Evolutionary conservation across 371 early-diverging fungal species (phyloP), one percentile per base, ranked within the genome.

Genomic region (Zychaea mexicana): DNA sequence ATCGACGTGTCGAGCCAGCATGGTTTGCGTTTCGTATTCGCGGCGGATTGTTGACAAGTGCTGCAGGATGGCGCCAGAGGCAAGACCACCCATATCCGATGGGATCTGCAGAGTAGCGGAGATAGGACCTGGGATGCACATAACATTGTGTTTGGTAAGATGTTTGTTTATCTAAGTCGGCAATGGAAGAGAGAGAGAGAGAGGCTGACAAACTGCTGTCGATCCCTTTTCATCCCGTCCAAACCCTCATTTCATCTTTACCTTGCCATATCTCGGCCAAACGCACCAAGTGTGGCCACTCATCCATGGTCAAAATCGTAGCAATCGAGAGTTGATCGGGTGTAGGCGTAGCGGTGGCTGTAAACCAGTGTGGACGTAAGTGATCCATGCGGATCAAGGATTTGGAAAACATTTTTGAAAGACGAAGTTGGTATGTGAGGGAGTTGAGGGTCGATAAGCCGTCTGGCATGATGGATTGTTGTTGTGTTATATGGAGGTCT

Each of bases 71-170:
- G 65, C 19, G 36, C 66, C 63, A 2, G 68, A 62, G 9, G 42
- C 60, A 15, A 68, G 53, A 32, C 64, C 60, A 24, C 66, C 57
- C 12, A 58, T 55, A 32, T 55, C 57, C 45, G 60, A 67, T 27
- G 71, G 68, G 9, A 84, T 67, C 28, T 83, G 78, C 22, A 86
- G 52, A 3, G 81, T 73, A 2, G 81, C 87, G 1, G 85, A 85
- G 30, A 86, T 84, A 2, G 87, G 81, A 5, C 87, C 85, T 82
- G 22, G 17, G 26, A 17, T 13, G 2, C 2, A 13, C 42, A 42
- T 42, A 17, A 13, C 42, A 42, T 42, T 42, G 42, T 42, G n/a
- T n/a, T n/a, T 42, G 42, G 42, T 42, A 15, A 4, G 6, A 42
- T 42, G n/a, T n/a, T 36, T 15, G 15, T 36, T 15, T 15, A 36